Conservation (phyloP, 352 stramenopile genomes). For the Pythium brachiatum region DNA sequence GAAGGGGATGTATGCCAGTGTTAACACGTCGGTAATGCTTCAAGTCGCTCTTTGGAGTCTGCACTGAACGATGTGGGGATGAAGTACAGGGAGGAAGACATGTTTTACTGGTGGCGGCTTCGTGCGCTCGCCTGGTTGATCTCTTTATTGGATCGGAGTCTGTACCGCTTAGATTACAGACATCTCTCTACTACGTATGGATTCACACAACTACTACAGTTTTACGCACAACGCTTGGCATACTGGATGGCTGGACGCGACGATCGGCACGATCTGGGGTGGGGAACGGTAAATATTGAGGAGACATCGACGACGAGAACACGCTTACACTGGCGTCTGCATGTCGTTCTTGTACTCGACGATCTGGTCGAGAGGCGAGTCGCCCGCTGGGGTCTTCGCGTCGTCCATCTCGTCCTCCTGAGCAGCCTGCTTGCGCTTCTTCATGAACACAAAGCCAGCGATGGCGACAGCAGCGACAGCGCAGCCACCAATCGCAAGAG, state of each 20-base stretch:
- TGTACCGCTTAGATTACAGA: neutral
- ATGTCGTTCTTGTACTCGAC: slow-evolving; percentile 38
- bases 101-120: slow-evolving; percentile 11
- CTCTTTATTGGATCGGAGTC: slow-evolving; percentile 3
- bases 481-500: slow-evolving; percentile 35
- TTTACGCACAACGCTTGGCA: slow-evolving; percentile 2
- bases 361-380: slow-evolving; percentile 18
- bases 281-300: neutral
- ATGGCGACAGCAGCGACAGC: slow-evolving; percentile 40
- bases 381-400: slow-evolving; percentile 12
- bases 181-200: slow-evolving; percentile 3
- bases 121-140: slow-evolving; percentile 21
- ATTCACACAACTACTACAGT: slow-evolving; percentile 7
- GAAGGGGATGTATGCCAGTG: no score
- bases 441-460: slow-evolving; percentile 37
- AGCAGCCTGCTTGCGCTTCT: slow-evolving; percentile 33
- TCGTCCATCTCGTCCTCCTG: slow-evolving; percentile 6
- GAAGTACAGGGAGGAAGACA: no score
- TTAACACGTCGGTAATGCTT: no score
- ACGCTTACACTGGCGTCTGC: slow-evolving; percentile 30
- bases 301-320: neutral
- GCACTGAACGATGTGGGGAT: no score
- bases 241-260: no score
- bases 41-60: no score
- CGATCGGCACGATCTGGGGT: slow-evolving; percentile 7